A percentile compares a stretch with the other conserved stretches of the same genome.
phyloP scores from a whole-genome alignment of 495 filamentous ascomycete genomes.

The Aspergillus asperescens region DNA sequence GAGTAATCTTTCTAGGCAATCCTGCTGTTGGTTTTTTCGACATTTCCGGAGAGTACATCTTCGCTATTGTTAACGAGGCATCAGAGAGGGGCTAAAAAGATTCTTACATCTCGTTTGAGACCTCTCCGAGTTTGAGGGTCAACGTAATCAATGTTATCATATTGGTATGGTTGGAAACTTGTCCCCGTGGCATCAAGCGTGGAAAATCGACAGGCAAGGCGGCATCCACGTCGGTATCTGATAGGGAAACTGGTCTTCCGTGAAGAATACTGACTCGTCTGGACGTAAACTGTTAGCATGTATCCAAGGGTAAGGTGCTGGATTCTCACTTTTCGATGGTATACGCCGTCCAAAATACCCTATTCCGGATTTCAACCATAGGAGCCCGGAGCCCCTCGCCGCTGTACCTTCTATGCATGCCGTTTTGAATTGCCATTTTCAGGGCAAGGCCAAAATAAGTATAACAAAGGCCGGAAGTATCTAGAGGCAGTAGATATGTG shows the following conservation, averaged over 20 bases:
- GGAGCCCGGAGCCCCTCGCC: constrained; percentile 40
- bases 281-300: constrained; percentile 14
- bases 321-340: constrained; percentile 43
- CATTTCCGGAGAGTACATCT: constrained; percentile 36
- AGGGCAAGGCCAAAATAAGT: constrained; percentile 48
- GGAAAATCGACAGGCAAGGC: constrained; percentile 43
- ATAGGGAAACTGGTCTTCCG: constrained; percentile 42
- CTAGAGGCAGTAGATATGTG: constrained; percentile 45
- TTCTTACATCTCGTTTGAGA: constrained; percentile 43
- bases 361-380: constrained; percentile 44
- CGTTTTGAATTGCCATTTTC: constrained; percentile 50
- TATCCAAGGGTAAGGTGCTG: neutral
- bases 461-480: constrained; percentile 47
- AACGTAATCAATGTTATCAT: constrained; percentile 44
- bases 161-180: constrained; percentile 42
- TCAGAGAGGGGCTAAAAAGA: neutral
- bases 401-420: constrained; percentile 49
- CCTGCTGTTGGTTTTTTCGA: constrained; percentile 39
- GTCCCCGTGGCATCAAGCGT: constrained; percentile 30
- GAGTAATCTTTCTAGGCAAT: constrained; percentile 41
- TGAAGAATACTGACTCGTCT: constrained; percentile 44
- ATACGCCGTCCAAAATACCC: constrained; percentile 50
- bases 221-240: constrained; percentile 43
- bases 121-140: constrained; percentile 42
- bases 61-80: neutral